Evolutionary conservation across 164 flowering plant species (phyloP), one percentile per base, ranked within the genome.

Genomic region (Magnolia officinalis): DNA sequence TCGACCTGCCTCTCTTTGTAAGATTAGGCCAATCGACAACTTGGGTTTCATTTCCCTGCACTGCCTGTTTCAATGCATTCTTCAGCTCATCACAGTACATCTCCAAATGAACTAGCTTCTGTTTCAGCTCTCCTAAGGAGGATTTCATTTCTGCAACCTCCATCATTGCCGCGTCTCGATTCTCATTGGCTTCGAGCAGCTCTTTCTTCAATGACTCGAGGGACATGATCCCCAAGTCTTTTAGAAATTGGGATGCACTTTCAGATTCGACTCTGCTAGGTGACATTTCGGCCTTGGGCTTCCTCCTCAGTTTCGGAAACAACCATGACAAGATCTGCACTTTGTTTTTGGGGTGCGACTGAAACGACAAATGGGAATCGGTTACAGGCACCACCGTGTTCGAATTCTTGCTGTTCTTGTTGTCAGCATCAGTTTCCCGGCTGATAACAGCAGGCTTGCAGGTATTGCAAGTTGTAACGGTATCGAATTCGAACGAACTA

Each of bases 121-220:
- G 87, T 29, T 79, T 87, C 67, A 96, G 82, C 72, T 89, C 95
- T 24, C 88, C 92, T 8, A 93, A 37, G 14, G 95, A 91, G 59
- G 90, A 84, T 80, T 82, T 96, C 97, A 93, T 92, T 79, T 89
- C 96, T 1, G 91, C 55, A 63, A 84, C 96, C 82, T 91, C 95
- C 80, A 37, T 76, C 71, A 93, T 78, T 13, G 99, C 98, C 0
- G 89, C 87, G 75, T 89, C 92, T 82, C 89, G 82, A 71, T 81
- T 84, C 79, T 88, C 90, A 74, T 87, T 86, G 24, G 99, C 99
- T 76, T 91, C 91, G 19, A 83, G 77, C 29, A 96, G 83, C 83
- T 91, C 92, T 75, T 85, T 93, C 86, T 87, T 92, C 86, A 96
- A 77, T 24, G 88, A 77, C 59, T 93, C 98, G 2, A 89, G 24